A percentile compares a stretch with the other conserved stretches of the same genome.
Evolutionary conservation across 1,284 basidiomycete genomes (phyloP).

Genomic region (Pisolithus thermaeus): DNA sequence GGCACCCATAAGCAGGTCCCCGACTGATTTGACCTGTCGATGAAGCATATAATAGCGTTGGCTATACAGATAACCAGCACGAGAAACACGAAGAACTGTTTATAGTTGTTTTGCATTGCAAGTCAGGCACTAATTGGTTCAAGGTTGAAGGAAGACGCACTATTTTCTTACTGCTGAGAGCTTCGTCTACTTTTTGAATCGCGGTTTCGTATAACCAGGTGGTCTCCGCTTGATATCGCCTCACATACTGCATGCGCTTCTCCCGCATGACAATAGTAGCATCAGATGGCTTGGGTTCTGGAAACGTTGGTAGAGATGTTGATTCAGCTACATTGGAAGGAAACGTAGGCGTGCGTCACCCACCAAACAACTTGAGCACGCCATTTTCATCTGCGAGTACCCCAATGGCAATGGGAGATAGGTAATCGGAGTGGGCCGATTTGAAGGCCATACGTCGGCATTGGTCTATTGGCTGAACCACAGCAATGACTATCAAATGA

Average conservation of each 20-base stretch:
- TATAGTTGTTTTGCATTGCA: too few species aligned
- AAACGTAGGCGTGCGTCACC: background rate
- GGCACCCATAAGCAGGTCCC: too few species aligned
- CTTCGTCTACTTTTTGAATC: background rate
- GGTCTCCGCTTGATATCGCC: slow-evolving; percentile 11
- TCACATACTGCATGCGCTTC: slow-evolving; percentile 20
- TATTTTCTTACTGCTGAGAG: background rate
- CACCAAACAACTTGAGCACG: slow-evolving; percentile 27
- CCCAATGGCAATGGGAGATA: slow-evolving; percentile 24
- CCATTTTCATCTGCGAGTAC: slow-evolving; percentile 25
- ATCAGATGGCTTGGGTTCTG: slow-evolving; percentile 25
- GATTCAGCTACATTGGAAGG: background rate
- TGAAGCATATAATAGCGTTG: too few species aligned
- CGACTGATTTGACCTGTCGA: too few species aligned
- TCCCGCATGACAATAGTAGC: slow-evolving; percentile 18
- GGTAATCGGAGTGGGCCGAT: slow-evolving; percentile 14
- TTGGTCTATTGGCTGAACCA: slow-evolving; percentile 22
- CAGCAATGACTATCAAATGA: background rate
- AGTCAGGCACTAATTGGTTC: too few species aligned
- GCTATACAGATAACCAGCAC: too few species aligned
- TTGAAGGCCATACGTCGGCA: slow-evolving; percentile 21
- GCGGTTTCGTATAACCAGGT: background rate
- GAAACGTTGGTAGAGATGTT: background rate
- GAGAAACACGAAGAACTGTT: too few species aligned
- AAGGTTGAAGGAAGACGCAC: background rate